Percentiles rank a stretch among this genome's conserved stretches.
Conservation (phyloP, 2,329 filamentous ascomycete genomes). For the Thelonectria discophora region DNA sequence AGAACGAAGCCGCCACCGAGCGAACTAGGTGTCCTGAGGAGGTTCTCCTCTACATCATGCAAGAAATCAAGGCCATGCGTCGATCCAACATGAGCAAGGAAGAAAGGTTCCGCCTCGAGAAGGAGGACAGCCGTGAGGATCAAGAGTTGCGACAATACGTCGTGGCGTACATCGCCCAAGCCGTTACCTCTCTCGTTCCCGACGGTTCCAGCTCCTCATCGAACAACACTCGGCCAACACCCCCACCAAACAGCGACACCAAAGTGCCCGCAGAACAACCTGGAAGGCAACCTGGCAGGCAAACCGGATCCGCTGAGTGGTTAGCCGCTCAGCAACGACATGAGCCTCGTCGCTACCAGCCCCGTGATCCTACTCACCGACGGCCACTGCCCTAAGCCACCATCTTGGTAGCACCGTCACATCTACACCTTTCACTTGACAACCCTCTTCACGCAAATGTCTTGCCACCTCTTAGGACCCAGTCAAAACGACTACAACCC, state of each 20-base stretch:
- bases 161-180: slow-evolving; percentile 76
- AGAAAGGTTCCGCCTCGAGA: slow-evolving; percentile 81
- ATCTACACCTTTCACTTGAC: background rate
- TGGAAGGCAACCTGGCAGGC: slow-evolving; percentile 60
- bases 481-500: background rate
- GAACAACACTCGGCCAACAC: slow-evolving; percentile 32
- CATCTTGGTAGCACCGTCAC: slow-evolving; percentile 13
- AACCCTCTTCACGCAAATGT: background rate
- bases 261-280: slow-evolving; percentile 70
- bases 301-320: slow-evolving; percentile 62
- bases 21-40: slow-evolving; percentile 86
- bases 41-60: slow-evolving; percentile 88
- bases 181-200: slow-evolving; percentile 74
- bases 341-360: slow-evolving; percentile 52
- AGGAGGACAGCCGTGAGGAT: slow-evolving; percentile 80
- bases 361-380: slow-evolving; percentile 56
- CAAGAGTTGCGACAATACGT: slow-evolving; percentile 79
- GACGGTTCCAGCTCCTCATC: slow-evolving; percentile 49
- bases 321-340: slow-evolving; percentile 57
- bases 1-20: slow-evolving; percentile 75
- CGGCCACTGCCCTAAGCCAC: slow-evolving; percentile 46
- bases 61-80: slow-evolving; percentile 87
- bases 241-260: slow-evolving; percentile 58
- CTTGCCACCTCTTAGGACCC: slow-evolving; percentile 14
- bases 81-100: slow-evolving; percentile 87